phyloP scores from a whole-genome alignment of 75 land plant species.

The Cryptomeria japonica region DNA sequence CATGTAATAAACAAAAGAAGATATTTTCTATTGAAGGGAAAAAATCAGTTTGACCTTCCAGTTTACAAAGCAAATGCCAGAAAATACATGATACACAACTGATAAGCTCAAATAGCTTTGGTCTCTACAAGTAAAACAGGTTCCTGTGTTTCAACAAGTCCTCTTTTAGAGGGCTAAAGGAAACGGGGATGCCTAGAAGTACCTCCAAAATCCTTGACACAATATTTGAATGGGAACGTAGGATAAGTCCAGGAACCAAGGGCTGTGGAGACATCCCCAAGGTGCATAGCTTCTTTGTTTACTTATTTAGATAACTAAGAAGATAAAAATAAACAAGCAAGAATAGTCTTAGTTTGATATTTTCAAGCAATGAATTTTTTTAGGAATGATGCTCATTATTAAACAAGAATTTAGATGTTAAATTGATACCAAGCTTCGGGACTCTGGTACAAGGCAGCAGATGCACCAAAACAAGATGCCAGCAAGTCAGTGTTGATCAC shows the following conservation, averaged over 20 bases:
- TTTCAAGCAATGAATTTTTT: not conserved
- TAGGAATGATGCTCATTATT: not conserved
- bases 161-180: too few species aligned
- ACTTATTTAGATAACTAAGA: not conserved
- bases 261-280: too few species aligned
- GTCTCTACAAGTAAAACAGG: not conserved
- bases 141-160: too few species aligned
- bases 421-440: conserved; percentile 74
- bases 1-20: not conserved
- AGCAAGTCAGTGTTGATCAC: conserved; percentile 81
- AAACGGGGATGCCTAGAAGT: too few species aligned
- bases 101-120: not conserved
- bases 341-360: not conserved
- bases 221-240: too few species aligned
- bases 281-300: not conserved
- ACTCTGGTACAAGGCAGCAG: conserved; percentile 61
- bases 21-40: not conserved
- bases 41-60: not conserved
- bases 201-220: too few species aligned
- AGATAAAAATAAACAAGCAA: conserved; percentile 2
- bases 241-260: too few species aligned
- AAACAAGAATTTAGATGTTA: not conserved
- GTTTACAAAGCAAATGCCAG: not conserved
- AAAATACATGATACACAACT: not conserved
- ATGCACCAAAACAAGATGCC: conserved; percentile 70